Evolutionary conservation across 805 yeast genomes (phyloP), one percentile per base, ranked within the genome.

Genomic region (Yarrowia keelungensis): DNA sequence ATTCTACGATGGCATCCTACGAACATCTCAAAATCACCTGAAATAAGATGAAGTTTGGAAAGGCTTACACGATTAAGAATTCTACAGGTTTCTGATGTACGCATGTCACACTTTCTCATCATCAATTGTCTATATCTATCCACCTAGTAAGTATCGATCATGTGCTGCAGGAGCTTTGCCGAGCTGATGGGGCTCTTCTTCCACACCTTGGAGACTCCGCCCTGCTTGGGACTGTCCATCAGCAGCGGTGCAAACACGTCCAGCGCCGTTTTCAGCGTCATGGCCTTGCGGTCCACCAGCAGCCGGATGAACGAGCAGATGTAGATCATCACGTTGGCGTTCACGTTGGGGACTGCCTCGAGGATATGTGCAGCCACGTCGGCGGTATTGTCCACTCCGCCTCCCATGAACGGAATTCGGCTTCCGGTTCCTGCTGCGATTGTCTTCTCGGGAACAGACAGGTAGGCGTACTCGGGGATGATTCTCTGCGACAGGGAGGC

Each of bases 311-410:
- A 82, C 11, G 81, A 78, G 16, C 77, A 73, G 38, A 82, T 47
- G 68, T 80, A 82, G 39, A 82, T 77, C 71, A 82, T 71, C 10
- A 81, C 79, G 68, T 82, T 82, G 36, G 81, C 81, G 62, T 82
- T 78, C 47, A 80, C 72, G 4, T 81, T 76, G 9, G 84, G 83
- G 9, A 82, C 70, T 5, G 73, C 75, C 54, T 82, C 85, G 45
- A 82, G 69, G 7, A 82, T 72, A 59, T 73, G 72, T 19, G 79
- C 76, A 62, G 77, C 72, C 43, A 79, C 75, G 54, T 74, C 77
- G 15, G 71, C 64, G 36, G 51, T 59, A 8, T 59, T 59, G 32
- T 59, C 65, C 65, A 56, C 49, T 10, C 51, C 51, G 15, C 51
- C 50, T 43, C 65, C 65, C 51, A 59, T 43, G 35, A 59, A 59